Base-by-base conservation (phyloP, 176 grass and related monocot genomes). In the Juncus inflexus region DNA sequence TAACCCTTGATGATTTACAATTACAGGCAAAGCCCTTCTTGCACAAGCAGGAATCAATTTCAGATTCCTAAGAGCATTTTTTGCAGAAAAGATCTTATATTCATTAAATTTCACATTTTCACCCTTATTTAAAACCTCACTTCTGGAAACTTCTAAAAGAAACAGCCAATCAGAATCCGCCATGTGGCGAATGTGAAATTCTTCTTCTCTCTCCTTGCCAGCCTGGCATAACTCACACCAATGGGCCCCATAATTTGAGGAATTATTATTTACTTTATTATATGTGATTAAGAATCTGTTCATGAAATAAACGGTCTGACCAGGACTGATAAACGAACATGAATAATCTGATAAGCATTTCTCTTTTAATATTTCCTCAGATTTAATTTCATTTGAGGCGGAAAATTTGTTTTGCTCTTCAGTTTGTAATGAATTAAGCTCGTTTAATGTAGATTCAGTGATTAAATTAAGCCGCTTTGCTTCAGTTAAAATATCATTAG, bases 101-200 rank as follows among this genome's bases (percentile, higher is more conserved):
- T 60, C 83, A 58, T 40, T 79, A 80, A 78, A 71, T 40, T 69
- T 58, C 12, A 74, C 41, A 9, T 82, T n/a, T 3, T 54, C 35
- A 35, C 40, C 65, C 38, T 76, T 77, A 80, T 78, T 59, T 37
- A 77, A 12, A 65, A 41, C 40, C 40, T 6, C 35, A 28, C 50
- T 79, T 65, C 69, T 80, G 78, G 70, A 88, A 70, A 86, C 43
- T 71, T 79, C 65, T 37, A 69, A 69, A 72, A 96, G 87, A 81
- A 87, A 96, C 74, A 96, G 73, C 91, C 91, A 90, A 58, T 90
- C 91, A 1, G 65, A 57, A 78, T 96, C 91, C 60, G 82, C 67
- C 87, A 96, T 87, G 74, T 74, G 81, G 14, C 91, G 77, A 74
- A 96, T 35, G 19, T 70, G 56, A 15, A 14, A 88, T 14, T 60